A percentile compares a stretch with the other conserved stretches of the same genome.
Evolutionary conservation across 768 basidiomycete genomes (phyloP).

Genomic region (Rhodotorula paludigena): DNA sequence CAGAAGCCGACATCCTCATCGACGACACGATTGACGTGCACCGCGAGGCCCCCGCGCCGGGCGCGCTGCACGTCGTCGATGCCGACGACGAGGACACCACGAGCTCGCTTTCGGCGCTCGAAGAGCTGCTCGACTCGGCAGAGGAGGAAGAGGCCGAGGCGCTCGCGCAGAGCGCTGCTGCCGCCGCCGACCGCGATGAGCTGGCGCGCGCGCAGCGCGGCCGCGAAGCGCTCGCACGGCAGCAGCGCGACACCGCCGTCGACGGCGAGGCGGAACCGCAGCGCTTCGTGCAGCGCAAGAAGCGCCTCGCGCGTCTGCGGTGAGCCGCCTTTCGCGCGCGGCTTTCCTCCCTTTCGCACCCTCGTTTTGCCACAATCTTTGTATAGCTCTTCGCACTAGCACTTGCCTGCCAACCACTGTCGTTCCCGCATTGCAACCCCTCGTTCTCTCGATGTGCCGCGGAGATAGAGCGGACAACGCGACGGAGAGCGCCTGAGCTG

Average conservation of each 20-base stretch:
- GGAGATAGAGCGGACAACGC: too few species aligned
- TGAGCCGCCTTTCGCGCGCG: too few species aligned
- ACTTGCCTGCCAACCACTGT: too few species aligned
- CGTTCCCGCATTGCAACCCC: too few species aligned
- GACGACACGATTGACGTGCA: not conserved
- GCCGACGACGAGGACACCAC: not conserved
- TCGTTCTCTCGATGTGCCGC: too few species aligned
- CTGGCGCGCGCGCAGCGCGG: not conserved
- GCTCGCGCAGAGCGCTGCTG: not conserved
- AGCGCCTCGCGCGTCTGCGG: too few species aligned
- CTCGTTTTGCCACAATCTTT: too few species aligned
- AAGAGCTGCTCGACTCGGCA: slow-evolving; percentile 11
- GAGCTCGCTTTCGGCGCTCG: slow-evolving; percentile 1
- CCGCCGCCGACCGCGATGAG: not conserved
- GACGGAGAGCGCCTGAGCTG: too few species aligned
- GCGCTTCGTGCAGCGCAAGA: too few species aligned
- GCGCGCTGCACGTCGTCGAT: not conserved
- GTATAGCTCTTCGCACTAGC: too few species aligned
- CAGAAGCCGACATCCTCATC: not conserved
- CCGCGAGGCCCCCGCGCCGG: not conserved
- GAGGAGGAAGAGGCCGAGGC: not conserved
- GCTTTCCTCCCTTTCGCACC: too few species aligned
- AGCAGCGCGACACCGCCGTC: not conserved
- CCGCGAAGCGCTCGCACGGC: not conserved
- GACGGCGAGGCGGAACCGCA: not conserved